These are phyloP conservation scores for Saccharomyces uvarum DNA, from an alignment of 1,139 yeast genomes.

Conservation along the genomic window DNA sequence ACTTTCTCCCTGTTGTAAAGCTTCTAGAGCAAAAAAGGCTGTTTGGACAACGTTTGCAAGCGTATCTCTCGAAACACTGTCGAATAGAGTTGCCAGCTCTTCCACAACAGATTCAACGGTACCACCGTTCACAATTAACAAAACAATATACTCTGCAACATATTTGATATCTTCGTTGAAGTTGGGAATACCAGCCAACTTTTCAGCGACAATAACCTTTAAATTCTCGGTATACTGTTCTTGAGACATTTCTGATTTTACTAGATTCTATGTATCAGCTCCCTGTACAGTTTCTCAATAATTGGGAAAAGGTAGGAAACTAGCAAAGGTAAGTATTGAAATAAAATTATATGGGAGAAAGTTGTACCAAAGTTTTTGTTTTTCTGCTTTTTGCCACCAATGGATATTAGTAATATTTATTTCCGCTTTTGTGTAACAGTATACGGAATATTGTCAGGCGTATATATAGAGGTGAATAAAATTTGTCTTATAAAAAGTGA, in stretches of 20 bases:
- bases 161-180: slow-evolving; percentile 62
- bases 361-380: not conserved
- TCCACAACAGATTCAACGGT: slow-evolving; percentile 53
- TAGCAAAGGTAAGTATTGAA: not conserved
- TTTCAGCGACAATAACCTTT: slow-evolving; percentile 32
- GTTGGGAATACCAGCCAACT: slow-evolving; percentile 32
- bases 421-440: not conserved
- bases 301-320: not conserved
- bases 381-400: not conserved
- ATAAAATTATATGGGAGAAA: not conserved
- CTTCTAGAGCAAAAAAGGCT: slow-evolving; percentile 50
- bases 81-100: slow-evolving; percentile 61
- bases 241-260: slow-evolving; percentile 23
- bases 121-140: slow-evolving; percentile 66
- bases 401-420: not conserved
- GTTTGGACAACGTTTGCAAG: slow-evolving; percentile 36
- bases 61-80: slow-evolving; percentile 48
- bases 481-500: not conserved
- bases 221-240: slow-evolving; percentile 31
- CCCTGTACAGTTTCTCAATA: not conserved
- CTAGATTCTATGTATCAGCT: not conserved
- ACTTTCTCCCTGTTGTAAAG: slow-evolving; percentile 34
- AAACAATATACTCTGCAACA: slow-evolving; percentile 71
- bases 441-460: not conserved
- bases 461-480: not conserved